These are phyloP conservation scores for Cerioporus squamosus DNA, from an alignment of 1,284 basidiomycete species.

Conservation along the genomic window DNA sequence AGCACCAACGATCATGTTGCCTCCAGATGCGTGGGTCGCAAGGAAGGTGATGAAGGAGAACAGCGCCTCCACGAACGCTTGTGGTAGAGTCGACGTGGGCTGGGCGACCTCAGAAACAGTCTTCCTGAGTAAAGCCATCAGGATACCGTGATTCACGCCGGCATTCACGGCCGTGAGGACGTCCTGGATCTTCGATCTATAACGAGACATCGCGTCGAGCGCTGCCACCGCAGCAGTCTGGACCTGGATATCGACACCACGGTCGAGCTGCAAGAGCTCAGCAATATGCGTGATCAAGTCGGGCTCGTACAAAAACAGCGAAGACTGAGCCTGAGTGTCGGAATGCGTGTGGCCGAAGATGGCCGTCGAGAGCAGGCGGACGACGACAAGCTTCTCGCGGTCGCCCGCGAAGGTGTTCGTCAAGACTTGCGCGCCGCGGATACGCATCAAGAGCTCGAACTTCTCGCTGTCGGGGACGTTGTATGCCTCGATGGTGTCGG, in stretches of 20 bases:
- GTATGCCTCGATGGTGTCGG: slow-evolving; percentile 74
- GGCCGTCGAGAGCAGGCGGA: slow-evolving; percentile 87
- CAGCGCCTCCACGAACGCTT: slow-evolving; percentile 86
- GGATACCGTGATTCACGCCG: slow-evolving; percentile 93
- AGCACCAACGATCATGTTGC: slow-evolving; percentile 96
- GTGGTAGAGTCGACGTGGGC: slow-evolving; percentile 68
- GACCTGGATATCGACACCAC: slow-evolving; percentile 66
- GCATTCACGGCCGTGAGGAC: slow-evolving; percentile 92
- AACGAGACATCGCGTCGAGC: slow-evolving; percentile 88
- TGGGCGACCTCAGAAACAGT: slow-evolving; percentile 74
- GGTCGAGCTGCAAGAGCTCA: slow-evolving; percentile 86
- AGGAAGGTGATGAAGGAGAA: slow-evolving; percentile 90
- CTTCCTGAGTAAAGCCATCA: slow-evolving; percentile 87
- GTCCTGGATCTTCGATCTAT: slow-evolving; percentile 83
- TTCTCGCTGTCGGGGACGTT: slow-evolving; percentile 84
- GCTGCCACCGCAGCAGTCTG: slow-evolving; percentile 88
- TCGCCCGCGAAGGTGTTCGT: slow-evolving; percentile 59
- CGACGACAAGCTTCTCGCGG: slow-evolving; percentile 81
- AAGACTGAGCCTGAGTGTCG: slow-evolving; percentile 80
- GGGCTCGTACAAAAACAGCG: slow-evolving; percentile 94
- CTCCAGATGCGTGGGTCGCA: slow-evolving; percentile 82
- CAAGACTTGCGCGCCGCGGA: slow-evolving; percentile 78
- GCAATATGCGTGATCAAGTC: slow-evolving; percentile 87
- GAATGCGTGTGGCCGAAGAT: slow-evolving; percentile 86
- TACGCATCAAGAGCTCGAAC: slow-evolving; percentile 89